Percentiles rank a stretch among this genome's conserved stretches.
Evolutionary conservation across 2,329 filamentous ascomycete genomes (phyloP).

Genomic region (Neonectria punicea): DNA sequence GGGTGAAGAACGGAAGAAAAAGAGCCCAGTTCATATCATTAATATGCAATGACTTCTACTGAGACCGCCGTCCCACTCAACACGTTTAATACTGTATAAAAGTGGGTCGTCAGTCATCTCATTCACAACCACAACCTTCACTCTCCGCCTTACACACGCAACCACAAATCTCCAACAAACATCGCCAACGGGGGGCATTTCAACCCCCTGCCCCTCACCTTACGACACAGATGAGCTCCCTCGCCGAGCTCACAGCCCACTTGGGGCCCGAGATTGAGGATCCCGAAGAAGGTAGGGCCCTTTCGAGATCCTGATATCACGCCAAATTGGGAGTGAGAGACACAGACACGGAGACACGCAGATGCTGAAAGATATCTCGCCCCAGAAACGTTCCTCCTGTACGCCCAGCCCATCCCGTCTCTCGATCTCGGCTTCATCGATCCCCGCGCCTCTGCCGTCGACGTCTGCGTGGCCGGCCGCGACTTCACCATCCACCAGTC

Average conservation of each 20-base stretch:
- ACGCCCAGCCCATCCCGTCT: slow-evolving; percentile 78
- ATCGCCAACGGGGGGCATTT: background rate
- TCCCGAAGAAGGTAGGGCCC: slow-evolving; percentile 57
- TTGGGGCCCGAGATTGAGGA: slow-evolving; percentile 59
- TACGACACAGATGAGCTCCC: slow-evolving; percentile 25
- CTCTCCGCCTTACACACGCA: background rate
- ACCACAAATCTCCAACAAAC: too few species aligned
- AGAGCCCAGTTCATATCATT: background rate
- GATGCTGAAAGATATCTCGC: background rate
- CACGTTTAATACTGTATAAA: background rate
- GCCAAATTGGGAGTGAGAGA: background rate
- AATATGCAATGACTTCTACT: background rate
- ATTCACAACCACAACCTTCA: background rate
- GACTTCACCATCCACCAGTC: slow-evolving; percentile 87
- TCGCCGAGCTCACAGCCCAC: slow-evolving; percentile 40
- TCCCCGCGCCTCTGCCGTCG: slow-evolving; percentile 70
- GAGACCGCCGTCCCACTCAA: background rate
- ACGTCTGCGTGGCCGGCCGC: slow-evolving; percentile 73
- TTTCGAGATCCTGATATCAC: background rate
- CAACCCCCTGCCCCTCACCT: too few species aligned
- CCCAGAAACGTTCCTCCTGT: slow-evolving; percentile 87
- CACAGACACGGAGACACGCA: background rate
- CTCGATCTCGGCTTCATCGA: slow-evolving; percentile 89
- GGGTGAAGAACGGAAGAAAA: background rate
- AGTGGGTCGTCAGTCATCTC: background rate